Percentiles rank a stretch among this genome's conserved stretches.
Evolutionary conservation across 495 filamentous ascomycete genomes (phyloP).

Genomic region (Penicillium longicatenatum): DNA sequence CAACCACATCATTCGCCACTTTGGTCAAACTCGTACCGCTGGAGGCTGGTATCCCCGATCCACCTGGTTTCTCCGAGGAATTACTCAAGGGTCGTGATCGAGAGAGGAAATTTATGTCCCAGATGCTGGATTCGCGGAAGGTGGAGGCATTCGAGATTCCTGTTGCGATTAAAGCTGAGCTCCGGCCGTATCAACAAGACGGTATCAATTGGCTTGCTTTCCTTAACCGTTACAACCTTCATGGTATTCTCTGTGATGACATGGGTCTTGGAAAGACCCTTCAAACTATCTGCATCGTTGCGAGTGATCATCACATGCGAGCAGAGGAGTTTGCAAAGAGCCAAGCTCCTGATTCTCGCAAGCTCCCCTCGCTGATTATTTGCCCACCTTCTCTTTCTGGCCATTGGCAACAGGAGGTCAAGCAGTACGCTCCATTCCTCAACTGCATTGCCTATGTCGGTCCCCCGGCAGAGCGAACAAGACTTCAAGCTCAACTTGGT

Average conservation of each 20-base stretch:
- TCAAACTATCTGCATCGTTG: slow-evolving; percentile 96
- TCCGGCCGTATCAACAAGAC: slow-evolving; percentile 96
- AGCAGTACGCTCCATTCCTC: slow-evolving; percentile 91
- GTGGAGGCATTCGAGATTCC: slow-evolving; percentile 92
- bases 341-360: slow-evolving; percentile 69
- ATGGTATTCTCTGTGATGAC: slow-evolving; percentile 97
- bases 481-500: slow-evolving; percentile 64
- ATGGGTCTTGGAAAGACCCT: slow-evolving; percentile 99
- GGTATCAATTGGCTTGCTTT: slow-evolving; percentile 99
- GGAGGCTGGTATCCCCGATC: slow-evolving; percentile 96
- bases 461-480: slow-evolving; percentile 74
- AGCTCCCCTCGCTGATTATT: slow-evolving; percentile 88
- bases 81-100: slow-evolving; percentile 86
- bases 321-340: slow-evolving; percentile 87
- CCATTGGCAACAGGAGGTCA: slow-evolving; percentile 98
- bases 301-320: slow-evolving; percentile 92
- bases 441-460: slow-evolving; percentile 87
- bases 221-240: slow-evolving; percentile 95
- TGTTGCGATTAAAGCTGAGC: slow-evolving; percentile 92
- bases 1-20: slow-evolving; percentile 95
- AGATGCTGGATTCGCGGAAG: slow-evolving; percentile 94
- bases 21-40: slow-evolving; percentile 98
- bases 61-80: slow-evolving; percentile 85
- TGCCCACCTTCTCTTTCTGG: slow-evolving; percentile 97
- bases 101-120: slow-evolving; percentile 93